Base-by-base conservation (phyloP, 805 yeast species). In the Candida montana region DNA sequence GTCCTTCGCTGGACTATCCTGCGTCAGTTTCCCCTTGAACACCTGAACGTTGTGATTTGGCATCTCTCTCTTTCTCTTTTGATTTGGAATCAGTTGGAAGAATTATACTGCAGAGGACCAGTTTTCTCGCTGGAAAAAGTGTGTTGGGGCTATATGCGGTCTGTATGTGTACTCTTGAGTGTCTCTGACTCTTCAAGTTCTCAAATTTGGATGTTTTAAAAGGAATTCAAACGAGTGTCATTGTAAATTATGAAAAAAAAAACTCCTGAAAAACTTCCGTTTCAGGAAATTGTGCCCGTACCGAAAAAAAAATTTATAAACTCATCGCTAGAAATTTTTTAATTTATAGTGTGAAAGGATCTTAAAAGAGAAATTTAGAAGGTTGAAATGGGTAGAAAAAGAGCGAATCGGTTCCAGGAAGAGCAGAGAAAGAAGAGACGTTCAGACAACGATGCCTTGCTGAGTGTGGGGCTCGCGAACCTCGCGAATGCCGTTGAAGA, bases 301-400 rank as follows among this genome's bases (percentile, higher is more conserved):
- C 42, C 47, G 23, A 5, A 31, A 33, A 33, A 27, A 41, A 36
- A 36, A 23, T 31, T 11, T 15, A 10, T 17, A 12, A 23, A 24
- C 43, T 35, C 43, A 40, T 40, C 44, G n/a, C 44, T n/a, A n/a
- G n/a, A n/a, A n/a, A n/a, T n/a, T n/a, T n/a, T n/a, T n/a, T n/a
- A n/a, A n/a, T n/a, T n/a, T n/a, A n/a, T n/a, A n/a, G n/a, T n/a
- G n/a, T n/a, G n/a, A n/a, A n/a, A n/a, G n/a, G n/a, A n/a, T n/a
- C n/a, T n/a, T n/a, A n/a, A n/a, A 34, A 16, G 7, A 19, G 18
- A 7, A 24, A 11, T 18, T 16, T 7, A 21, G 24, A 6, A 21
- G 9, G 6, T 6, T 7, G 30, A 15, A 19, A 68, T 68, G 72
- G 71, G 46, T 4, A 67, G 59, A 42, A 64, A 68, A 51, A 64